These are phyloP conservation scores for Phytophthora uliginosa DNA, from an alignment of 352 stramenopile species.

Conservation along the genomic window DNA sequence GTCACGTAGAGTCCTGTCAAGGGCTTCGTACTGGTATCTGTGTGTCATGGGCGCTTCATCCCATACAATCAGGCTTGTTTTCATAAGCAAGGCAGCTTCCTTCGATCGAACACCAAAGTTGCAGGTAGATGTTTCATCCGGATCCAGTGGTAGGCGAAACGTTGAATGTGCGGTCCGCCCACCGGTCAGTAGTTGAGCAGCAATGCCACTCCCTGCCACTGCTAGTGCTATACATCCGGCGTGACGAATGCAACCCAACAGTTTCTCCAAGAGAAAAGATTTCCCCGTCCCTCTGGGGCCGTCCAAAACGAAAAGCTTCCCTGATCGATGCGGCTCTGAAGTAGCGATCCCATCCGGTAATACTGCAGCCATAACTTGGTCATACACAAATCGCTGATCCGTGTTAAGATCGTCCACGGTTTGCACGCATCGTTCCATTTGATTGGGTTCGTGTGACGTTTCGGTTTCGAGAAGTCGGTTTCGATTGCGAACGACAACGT, in stretches of 20 bases:
- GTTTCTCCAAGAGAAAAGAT: not conserved
- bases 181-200: not conserved
- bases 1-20: not conserved
- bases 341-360: not conserved
- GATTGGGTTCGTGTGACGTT: not conserved
- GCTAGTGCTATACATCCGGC: not conserved
- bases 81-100: not conserved
- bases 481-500: not conserved
- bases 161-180: constrained; percentile 2
- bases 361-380: not conserved
- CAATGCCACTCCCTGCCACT: constrained; percentile 1
- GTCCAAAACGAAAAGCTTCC: not conserved
- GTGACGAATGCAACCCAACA: not conserved
- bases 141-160: not conserved
- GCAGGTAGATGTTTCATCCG: not conserved
- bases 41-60: not conserved
- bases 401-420: not conserved
- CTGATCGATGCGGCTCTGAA: not conserved
- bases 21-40: not conserved
- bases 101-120: not conserved
- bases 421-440: not conserved
- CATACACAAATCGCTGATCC: not conserved
- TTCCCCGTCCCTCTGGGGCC: not conserved
- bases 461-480: not conserved
- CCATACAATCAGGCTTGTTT: not conserved